phyloP scores from a whole-genome alignment of 2,329 filamentous ascomycete species.

The Pseudopyrenochaeta lycopersici region DNA sequence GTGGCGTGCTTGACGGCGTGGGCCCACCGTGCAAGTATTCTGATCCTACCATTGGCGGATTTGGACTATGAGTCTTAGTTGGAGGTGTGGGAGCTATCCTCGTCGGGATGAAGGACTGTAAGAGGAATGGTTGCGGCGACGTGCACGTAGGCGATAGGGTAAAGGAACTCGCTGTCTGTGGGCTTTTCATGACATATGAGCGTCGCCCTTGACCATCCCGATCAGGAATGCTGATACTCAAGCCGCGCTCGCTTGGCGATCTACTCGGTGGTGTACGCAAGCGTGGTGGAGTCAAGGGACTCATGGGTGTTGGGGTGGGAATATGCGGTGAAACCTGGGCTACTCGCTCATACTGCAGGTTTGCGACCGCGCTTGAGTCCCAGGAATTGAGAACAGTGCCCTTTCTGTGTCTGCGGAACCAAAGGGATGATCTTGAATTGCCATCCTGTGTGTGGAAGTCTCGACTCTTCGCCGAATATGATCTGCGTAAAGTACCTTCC shows the following conservation, averaged over 20 bases:
- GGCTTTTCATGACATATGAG: conserved; percentile 19
- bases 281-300: conserved; percentile 25
- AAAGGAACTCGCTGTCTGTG: conserved; percentile 39
- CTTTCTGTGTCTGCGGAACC: conserved; percentile 22
- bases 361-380: conserved; percentile 16
- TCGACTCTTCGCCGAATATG: conserved; percentile 18
- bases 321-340: conserved; percentile 32
- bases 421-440: conserved; percentile 14
- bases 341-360: conserved; percentile 20
- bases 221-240: conserved; percentile 34
- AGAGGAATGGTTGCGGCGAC: conserved; percentile 34
- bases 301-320: conserved; percentile 25
- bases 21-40: conserved; percentile 11
- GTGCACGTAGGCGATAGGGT: conserved; percentile 35
- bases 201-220: conserved; percentile 8
- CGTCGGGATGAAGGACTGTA: conserved; percentile 16
- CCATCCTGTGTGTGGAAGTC: conserved; percentile 13
- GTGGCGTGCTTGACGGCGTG: conserved; percentile 10
- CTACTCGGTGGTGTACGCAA: conserved; percentile 19
- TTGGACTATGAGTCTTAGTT: conserved; percentile 17
- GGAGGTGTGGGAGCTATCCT: conserved; percentile 24
- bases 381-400: conserved; percentile 13
- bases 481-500: conserved; percentile 24
- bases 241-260: conserved; percentile 28
- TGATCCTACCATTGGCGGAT: conserved; percentile 6